Evolutionary conservation across 2,329 filamentous ascomycete species (phyloP), one percentile per base, ranked within the genome.

Genomic region (Cladosporium sp.): DNA sequence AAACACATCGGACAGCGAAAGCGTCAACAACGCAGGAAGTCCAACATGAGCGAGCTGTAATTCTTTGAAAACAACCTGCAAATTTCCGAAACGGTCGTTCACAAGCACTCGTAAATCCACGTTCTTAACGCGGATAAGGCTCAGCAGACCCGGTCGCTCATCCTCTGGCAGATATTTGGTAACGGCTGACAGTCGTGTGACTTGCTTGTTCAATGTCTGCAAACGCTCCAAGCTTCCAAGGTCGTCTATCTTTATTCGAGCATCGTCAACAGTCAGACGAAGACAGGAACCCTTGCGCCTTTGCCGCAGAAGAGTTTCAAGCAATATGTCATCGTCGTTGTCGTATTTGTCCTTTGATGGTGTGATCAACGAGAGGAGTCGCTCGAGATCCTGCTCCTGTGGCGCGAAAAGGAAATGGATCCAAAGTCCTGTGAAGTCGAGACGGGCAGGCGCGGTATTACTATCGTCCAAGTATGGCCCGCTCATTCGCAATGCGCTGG

Each of bases 131-230:
- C 87, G 82, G 0, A 85, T 83, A 43, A 99, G 81, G 0, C 89
- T 93, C 43, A 99, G 82, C 23, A 98, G 82, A 0, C 95, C 95
- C 2, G 95, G 95, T 1, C 93, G 87, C 72, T 99, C 94, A 77
- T 99, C 95, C 71, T 99, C 94, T 0, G 95, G 94, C 2, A 99
- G 83, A 75, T 98, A 98, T 75, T 97, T 98, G 7, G 94, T 87
- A 28, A 99, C 92, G 0, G 89, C 93, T 0, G 93, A 91, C 5
- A 99, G 82, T 70, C 91, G 92, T 6, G 89, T 85, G 58, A 98
- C 76, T 72, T 99, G 95, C 68, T 91, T 89, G 0, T 86, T 89
- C 10, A 99, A 84, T 13, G 85, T 84, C 8, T 89, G 86, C 16
- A 99, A 81, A 49, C 86, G 85, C 11, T 86, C 82, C 18, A 97